Conservation (phyloP, 768 basidiomycete genomes). For the Trametes coccinea region DNA sequence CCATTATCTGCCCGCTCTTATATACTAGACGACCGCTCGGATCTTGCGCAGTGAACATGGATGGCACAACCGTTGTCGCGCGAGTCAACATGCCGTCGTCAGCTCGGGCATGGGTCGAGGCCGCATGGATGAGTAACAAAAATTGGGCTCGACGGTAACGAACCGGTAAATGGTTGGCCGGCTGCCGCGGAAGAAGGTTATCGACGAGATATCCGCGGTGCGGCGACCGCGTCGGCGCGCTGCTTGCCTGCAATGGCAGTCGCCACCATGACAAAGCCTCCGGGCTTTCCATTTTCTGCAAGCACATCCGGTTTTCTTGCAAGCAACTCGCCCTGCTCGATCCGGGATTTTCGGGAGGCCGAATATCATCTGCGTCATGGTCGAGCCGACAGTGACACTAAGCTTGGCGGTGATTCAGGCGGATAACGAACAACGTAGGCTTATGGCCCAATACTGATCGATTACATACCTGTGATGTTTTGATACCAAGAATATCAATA, state of each 20-base stretch:
- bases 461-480: not conserved
- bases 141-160: conserved; percentile 10
- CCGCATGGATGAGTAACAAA: conserved; percentile 16
- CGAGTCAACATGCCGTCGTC: conserved; percentile 13
- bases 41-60: conserved; percentile 4
- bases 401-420: not conserved
- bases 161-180: conserved; percentile 10
- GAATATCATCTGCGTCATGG: not conserved
- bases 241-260: conserved; percentile 1
- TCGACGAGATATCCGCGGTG: not conserved
- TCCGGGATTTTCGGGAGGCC: not conserved
- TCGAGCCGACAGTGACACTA: not conserved
- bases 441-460: not conserved
- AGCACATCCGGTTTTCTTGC: not conserved
- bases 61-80: conserved; percentile 11
- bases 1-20: not conserved
- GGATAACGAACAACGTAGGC: not conserved
- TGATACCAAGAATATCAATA: too few species aligned
- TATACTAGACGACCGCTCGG: conserved; percentile 4
- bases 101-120: conserved; percentile 10
- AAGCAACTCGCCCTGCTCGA: not conserved
- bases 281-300: not conserved
- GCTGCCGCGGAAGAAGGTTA: conserved; percentile 18
- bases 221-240: not conserved
- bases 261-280: not conserved